Conservation (phyloP, 768 basidiomycete genomes). For the Tulasnella sp. region DNA sequence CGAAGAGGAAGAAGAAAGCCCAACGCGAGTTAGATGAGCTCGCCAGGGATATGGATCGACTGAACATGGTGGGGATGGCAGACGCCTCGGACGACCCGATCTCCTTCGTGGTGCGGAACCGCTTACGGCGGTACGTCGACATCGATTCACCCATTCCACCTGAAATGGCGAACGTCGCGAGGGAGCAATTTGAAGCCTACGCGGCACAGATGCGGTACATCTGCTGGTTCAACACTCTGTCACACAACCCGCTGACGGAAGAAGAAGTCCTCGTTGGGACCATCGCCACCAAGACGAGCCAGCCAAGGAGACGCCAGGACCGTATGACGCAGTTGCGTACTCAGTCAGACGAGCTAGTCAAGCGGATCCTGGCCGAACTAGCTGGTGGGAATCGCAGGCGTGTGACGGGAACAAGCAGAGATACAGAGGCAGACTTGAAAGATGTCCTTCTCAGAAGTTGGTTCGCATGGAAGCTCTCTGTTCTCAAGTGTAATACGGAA, state of each 20-base stretch:
- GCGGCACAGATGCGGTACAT: constrained; percentile 38
- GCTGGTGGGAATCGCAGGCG: constrained; percentile 30
- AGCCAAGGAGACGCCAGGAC: constrained; percentile 44
- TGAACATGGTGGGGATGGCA: not conserved
- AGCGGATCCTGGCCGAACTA: constrained; percentile 40
- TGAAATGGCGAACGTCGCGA: not conserved
- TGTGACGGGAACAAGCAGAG: not conserved
- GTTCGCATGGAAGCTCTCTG: constrained; percentile 44
- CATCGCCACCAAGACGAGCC: constrained; percentile 51
- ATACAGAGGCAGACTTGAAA: constrained; percentile 29
- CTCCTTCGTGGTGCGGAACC: not conserved
- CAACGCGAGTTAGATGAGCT: not conserved
- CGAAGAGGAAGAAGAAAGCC: not conserved
- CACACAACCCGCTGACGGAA: constrained; percentile 36
- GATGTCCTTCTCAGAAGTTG: constrained; percentile 41
- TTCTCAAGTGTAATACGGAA: constrained; percentile 22
- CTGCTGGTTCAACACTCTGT: constrained; percentile 35
- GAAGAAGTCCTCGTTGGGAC: constrained; percentile 58
- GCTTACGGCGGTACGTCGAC: constrained; percentile 1
- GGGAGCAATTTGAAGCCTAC: constrained; percentile 30
- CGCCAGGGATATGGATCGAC: not conserved
- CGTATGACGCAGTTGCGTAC: constrained; percentile 47
- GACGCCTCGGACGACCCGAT: not conserved
- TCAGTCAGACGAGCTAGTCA: constrained; percentile 43
- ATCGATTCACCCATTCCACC: not conserved